A percentile compares a stretch with the other conserved stretches of the same genome.
These are phyloP conservation scores for Rhodotorula graminis DNA, from an alignment of 768 basidiomycete genomes.

Conservation along the genomic window DNA sequence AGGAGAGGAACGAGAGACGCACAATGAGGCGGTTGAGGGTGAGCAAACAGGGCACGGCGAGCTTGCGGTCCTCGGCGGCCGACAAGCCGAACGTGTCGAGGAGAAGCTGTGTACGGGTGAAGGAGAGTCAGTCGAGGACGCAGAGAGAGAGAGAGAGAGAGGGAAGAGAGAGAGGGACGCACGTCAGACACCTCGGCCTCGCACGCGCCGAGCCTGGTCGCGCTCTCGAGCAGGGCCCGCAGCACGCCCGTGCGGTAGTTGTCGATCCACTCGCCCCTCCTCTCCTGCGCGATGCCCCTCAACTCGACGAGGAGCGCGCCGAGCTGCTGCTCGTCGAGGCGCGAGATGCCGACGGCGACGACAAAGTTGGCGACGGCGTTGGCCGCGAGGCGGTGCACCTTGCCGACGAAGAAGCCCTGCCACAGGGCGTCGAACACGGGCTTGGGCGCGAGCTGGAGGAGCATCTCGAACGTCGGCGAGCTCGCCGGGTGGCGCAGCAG, in stretches of 20 bases:
- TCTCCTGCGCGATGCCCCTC: constrained; percentile 52
- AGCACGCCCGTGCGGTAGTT: constrained; percentile 71
- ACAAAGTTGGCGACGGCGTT: constrained; percentile 97
- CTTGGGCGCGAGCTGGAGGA: constrained; percentile 62
- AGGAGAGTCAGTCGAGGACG: neutral
- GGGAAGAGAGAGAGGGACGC: neutral
- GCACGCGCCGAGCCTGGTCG: constrained; percentile 52
- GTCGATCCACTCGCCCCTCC: constrained; percentile 54
- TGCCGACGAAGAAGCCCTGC: constrained; percentile 69
- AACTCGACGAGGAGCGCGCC: constrained; percentile 60
- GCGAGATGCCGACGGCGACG: constrained; percentile 68
- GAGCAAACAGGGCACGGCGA: constrained; percentile 66
- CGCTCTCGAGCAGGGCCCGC: constrained; percentile 67
- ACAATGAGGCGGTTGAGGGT: constrained; percentile 48
- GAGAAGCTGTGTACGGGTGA: constrained; percentile 53
- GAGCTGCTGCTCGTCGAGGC: constrained; percentile 59
- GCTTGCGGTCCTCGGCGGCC: constrained; percentile 52
- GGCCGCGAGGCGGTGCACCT: constrained; percentile 63
- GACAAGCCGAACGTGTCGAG: constrained; percentile 59
- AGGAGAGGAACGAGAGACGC: constrained; percentile 15
- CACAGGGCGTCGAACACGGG: constrained; percentile 65
- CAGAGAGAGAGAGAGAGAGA: neutral
- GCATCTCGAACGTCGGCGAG: constrained; percentile 80
- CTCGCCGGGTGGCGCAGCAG: constrained; percentile 80
- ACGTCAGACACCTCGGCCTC: constrained; percentile 61